Evolutionary conservation across 1,139 yeast genomes (phyloP), one percentile per base, ranked within the genome.

Genomic region (Nadsonia starkeyi-henricii): DNA sequence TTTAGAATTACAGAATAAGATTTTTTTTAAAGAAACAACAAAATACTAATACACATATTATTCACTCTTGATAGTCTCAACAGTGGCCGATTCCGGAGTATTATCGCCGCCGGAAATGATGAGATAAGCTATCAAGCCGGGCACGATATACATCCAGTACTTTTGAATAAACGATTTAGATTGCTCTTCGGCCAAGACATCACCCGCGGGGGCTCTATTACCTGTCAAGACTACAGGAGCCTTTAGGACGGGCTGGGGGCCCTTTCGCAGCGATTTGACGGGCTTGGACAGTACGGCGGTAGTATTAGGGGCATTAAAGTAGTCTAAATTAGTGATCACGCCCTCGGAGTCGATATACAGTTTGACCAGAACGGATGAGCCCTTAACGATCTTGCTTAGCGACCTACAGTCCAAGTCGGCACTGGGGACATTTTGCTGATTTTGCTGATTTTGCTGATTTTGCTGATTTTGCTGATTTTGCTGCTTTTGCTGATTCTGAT

Each of bases 91-190:
- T 5, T 23, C 39, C 12, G 39, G 39, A 15, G 39, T 33, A 12
- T 33, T 33, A 4, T 33, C 39, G 12, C 17, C 17, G 12, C 39
- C 39, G 15, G 39, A 9, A 13, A 33, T 4, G 17, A 33, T 33
- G 17, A 33, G 17, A 33, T 33, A 37, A 51, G 66, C 51, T 12
- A 65, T 46, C 4, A 57, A 54, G 15, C 58, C 48, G 1, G 69
- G 70, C 2, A 65, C 56, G 45, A 66, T 48, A 49, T 62, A 65
- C 49, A 62, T 55, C 68, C 71, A 67, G 54, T 67, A 66, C 52
- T 67, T 65, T 51, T 65, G 67, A 45, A 67, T 43, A 48, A 67
- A 65, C 17, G 66, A 48, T 53, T 62, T 58, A 1, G 49, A 54
- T 47, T 56, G 61, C 19, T 55, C 58, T 42, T 55, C 59, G 2